Evolutionary conservation across 164 flowering plant genomes (phyloP).

Genomic region (Pachysandra terminalis): DNA sequence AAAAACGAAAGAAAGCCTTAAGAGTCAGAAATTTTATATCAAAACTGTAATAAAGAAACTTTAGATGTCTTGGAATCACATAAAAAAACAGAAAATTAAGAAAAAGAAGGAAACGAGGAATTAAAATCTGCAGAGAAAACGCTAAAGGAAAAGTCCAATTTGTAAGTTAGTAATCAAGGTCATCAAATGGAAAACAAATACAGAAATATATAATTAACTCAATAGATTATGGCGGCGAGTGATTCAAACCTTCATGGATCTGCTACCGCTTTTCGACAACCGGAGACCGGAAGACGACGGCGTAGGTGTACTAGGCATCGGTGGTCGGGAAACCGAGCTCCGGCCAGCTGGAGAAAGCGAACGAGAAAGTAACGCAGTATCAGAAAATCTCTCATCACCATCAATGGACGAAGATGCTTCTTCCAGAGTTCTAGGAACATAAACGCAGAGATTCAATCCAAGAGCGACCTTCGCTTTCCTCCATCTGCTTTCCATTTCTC

Average conservation of each 20-base stretch:
- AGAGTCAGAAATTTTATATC: too few relatives aligned
- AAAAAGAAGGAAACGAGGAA: too few relatives aligned
- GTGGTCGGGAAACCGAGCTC: constrained; percentile 11
- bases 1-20: too few relatives aligned
- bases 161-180: background rate
- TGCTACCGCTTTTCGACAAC: constrained; percentile 31
- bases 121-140: too few relatives aligned
- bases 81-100: too few relatives aligned
- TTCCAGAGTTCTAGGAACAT: constrained; percentile 43
- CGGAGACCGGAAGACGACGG: constrained; percentile 62
- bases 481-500: constrained; percentile 78
- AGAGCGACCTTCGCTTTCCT: constrained; percentile 69
- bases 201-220: background rate
- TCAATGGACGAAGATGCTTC: constrained; percentile 24
- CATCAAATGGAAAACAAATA: background rate
- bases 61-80: too few relatives aligned
- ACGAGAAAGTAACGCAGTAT: constrained; percentile 22
- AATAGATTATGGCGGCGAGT: background rate
- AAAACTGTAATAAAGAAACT: too few relatives aligned
- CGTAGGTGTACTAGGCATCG: constrained; percentile 46
- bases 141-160: too few relatives aligned
- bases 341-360: constrained; percentile 23
- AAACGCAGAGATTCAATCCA: constrained; percentile 52
- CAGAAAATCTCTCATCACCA: constrained; percentile 36
- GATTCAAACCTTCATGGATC: constrained; percentile 57